phyloP scores from a whole-genome alignment of 2,329 filamentous ascomycete species.

The Ceratocystis diversiconidia region DNA sequence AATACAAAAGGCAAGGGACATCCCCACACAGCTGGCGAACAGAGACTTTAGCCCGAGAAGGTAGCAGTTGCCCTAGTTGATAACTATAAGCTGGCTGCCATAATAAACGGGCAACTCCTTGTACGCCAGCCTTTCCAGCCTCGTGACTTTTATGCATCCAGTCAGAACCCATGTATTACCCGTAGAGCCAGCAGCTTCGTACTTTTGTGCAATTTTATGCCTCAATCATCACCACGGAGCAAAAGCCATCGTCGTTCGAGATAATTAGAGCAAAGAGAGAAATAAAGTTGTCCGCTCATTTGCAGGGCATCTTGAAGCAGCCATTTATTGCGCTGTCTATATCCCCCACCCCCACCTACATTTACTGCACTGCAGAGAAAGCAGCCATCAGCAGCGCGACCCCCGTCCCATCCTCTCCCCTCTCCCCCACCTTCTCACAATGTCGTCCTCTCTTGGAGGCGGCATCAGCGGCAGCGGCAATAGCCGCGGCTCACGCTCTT shows the following conservation, averaged over 20 bases:
- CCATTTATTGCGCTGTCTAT: neutral
- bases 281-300: neutral
- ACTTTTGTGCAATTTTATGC: neutral
- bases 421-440: neutral
- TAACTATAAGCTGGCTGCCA: neutral
- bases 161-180: neutral
- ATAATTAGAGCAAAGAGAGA: neutral
- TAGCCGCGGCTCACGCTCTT: constrained; percentile 10
- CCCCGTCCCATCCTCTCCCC: neutral
- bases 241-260: neutral
- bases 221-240: neutral
- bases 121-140: neutral
- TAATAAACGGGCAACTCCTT: neutral
- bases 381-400: neutral
- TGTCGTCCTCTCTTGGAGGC: constrained; percentile 12
- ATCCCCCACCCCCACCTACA: neutral
- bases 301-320: neutral
- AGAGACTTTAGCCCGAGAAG: too few relatives aligned
- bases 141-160: constrained; percentile 8
- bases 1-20: too few relatives aligned
- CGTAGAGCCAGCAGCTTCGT: neutral
- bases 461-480: constrained; percentile 9
- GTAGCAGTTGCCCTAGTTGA: too few relatives aligned
- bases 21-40: too few relatives aligned
- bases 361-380: neutral